phyloP scores from a whole-genome alignment of 345 rosid genomes.

The Stellera chamaejasme region DNA sequence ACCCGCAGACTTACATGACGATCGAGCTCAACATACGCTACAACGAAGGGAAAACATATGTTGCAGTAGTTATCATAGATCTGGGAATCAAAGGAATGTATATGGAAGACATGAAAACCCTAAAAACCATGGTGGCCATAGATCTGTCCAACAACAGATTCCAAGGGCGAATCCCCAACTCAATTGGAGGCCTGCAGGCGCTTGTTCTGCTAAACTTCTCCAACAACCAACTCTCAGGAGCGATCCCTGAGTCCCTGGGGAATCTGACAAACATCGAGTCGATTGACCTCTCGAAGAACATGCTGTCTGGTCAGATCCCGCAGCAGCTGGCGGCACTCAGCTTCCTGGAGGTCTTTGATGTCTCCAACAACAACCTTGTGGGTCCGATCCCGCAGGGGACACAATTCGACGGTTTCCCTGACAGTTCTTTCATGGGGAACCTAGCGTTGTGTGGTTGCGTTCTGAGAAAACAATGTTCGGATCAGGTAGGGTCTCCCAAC shows the following conservation, averaged over 20 bases:
- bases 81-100: neutral
- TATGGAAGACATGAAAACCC: neutral
- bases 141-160: neutral
- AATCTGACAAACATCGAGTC: neutral
- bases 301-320: too few species aligned
- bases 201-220: neutral
- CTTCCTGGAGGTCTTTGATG: too few species aligned
- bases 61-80: neutral
- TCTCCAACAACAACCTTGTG: too few species aligned
- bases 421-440: too few species aligned
- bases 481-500: too few species aligned
- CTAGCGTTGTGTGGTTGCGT: too few species aligned
- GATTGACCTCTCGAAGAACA: too few species aligned
- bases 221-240: neutral
- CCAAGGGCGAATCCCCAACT: neutral
- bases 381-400: too few species aligned
- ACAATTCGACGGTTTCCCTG: too few species aligned
- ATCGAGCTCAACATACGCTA: too few species aligned
- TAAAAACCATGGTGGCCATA: neutral
- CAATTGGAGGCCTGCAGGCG: neutral
- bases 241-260: neutral
- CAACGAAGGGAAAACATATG: neutral
- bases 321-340: too few species aligned
- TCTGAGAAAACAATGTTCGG: too few species aligned
- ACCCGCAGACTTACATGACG: neutral